Conservation (phyloP, 78 protist species). For the Dictyostelium discoideum region dicty_2.7 NC_007089.4:3684001-3684500, state of each 20-base stretch:
- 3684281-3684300: conserved; percentile 87
- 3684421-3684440: conserved; percentile 91
- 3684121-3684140: not conserved
- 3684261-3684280: conserved; percentile 86
- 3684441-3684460: conserved; percentile 93
- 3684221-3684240: conserved; percentile 93
- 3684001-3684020: too few species aligned
- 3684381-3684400: conserved; percentile 48
- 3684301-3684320: conserved; percentile 84
- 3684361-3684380: conserved; percentile 53
- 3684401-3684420: conserved; percentile 71
- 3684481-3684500: conserved; percentile 93
- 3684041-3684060: too few species aligned
- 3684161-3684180: conserved; percentile 81
- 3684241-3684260: conserved; percentile 89
- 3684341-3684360: conserved; percentile 45
- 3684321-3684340: conserved; percentile 82
- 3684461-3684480: conserved; percentile 90
- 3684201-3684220: conserved; percentile 93
- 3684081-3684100: too few species aligned
- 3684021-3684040: too few species aligned
- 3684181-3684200: conserved; percentile 91
- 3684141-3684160: conserved; percentile 89
- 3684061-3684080: too few species aligned
- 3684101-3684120: too few species aligned